Conservation (phyloP, 139 green algal species). For the Volvox africanus region DNA sequence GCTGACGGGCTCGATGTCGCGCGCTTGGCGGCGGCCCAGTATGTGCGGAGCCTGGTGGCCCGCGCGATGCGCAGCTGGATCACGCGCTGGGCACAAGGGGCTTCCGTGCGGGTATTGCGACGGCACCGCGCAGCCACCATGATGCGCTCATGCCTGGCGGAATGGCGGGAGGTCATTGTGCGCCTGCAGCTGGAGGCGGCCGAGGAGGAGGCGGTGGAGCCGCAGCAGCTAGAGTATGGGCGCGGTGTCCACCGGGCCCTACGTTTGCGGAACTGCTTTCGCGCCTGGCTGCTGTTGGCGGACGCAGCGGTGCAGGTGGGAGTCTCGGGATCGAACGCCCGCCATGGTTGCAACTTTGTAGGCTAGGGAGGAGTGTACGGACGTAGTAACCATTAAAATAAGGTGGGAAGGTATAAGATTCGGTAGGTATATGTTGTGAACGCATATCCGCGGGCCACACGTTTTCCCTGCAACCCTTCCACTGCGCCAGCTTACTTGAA, state of each 20-base stretch:
- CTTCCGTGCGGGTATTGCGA: constrained; percentile 21
- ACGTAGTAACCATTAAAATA: too few relatives aligned
- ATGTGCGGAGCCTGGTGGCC: background rate
- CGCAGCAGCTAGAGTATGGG: background rate
- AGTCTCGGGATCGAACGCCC: too few relatives aligned
- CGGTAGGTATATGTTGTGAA: too few relatives aligned
- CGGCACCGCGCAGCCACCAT: background rate
- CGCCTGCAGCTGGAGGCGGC: background rate
- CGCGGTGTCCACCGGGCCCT: constrained; percentile 4
- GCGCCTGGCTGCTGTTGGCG: constrained; percentile 2
- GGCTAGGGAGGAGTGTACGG: too few relatives aligned
- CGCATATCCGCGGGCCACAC: too few relatives aligned
- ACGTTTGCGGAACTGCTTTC: constrained; percentile 36
- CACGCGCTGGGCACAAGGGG: constrained; percentile 8
- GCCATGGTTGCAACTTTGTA: too few relatives aligned
- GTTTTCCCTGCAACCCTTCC: background rate
- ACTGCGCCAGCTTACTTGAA: background rate
- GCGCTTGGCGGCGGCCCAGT: background rate
- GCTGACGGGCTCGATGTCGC: too few relatives aligned
- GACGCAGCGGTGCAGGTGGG: constrained; percentile 15
- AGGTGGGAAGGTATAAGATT: too few relatives aligned
- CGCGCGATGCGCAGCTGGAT: constrained; percentile 17
- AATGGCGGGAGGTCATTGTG: background rate
- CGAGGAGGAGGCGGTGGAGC: background rate
- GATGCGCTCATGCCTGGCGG: background rate